These are phyloP conservation scores for Malassezia globosa DNA, from an alignment of 1,284 basidiomycete species.

Conservation along the genomic window DNA sequence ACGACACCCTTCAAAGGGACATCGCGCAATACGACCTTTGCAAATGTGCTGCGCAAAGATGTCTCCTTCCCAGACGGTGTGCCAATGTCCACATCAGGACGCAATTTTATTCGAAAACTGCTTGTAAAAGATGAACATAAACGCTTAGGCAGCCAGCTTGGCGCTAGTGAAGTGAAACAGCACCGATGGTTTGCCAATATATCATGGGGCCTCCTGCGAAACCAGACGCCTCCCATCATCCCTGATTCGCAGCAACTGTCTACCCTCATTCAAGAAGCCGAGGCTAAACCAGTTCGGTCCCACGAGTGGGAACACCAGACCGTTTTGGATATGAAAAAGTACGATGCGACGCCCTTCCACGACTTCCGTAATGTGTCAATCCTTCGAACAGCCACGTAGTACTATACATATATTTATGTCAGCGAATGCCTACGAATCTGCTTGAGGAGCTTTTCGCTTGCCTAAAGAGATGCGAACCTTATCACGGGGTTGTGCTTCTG, in stretches of 20 bases:
- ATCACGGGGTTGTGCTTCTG: slow-evolving; percentile 13
- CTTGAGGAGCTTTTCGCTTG: slow-evolving; percentile 11
- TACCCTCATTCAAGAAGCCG: slow-evolving; percentile 2
- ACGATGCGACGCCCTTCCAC: slow-evolving; percentile 5
- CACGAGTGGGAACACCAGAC: slow-evolving; percentile 15
- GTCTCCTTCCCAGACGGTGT: slow-evolving; percentile 75
- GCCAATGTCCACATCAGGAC: slow-evolving; percentile 66
- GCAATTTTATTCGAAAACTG: slow-evolving; percentile 73
- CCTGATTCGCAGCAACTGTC: slow-evolving; percentile 53
- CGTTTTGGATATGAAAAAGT: not conserved
- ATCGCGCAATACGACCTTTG: slow-evolving; percentile 87
- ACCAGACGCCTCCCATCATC: slow-evolving; percentile 84
- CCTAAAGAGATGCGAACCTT: slow-evolving; percentile 13
- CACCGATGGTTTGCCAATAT: slow-evolving; percentile 96
- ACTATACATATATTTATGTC: slow-evolving; percentile 2
- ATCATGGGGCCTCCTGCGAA: slow-evolving; percentile 89
- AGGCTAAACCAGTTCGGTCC: not conserved
- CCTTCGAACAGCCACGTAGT: slow-evolving; percentile 3
- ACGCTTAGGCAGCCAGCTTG: slow-evolving; percentile 77
- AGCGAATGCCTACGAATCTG: not conserved
- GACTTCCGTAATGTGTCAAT: slow-evolving; percentile 11
- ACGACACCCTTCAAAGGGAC: slow-evolving; percentile 97
- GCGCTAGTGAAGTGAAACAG: slow-evolving; percentile 94
- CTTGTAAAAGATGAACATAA: slow-evolving; percentile 86
- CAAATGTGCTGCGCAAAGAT: slow-evolving; percentile 78